Base-by-base conservation (phyloP, 2,329 filamentous ascomycete species). In the Myriosclerotinia curreyana region DNA sequence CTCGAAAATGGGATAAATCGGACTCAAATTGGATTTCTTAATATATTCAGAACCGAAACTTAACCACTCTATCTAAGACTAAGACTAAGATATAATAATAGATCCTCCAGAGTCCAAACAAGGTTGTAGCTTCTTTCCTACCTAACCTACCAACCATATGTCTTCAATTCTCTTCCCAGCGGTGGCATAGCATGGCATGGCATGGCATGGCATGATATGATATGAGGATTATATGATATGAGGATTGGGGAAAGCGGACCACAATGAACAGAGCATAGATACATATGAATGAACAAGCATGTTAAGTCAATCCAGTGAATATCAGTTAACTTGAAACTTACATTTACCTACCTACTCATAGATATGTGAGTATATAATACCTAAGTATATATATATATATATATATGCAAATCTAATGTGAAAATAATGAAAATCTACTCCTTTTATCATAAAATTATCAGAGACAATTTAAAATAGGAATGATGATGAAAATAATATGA, bases 381-480 rank as follows among this genome's bases (percentile, higher is more conserved):
- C n/a, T n/a, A n/a, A n/a, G n/a, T n/a, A n/a, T 40, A 25, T 7
- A 54, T 25, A 20, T 11, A 28, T 11, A 55, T 20, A 58, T 48
- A 17, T 12, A 48, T 48, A 12, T 48, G 42, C 42, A 58, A 25
- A 36, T 36, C 15, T 48, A 44, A 15, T 22, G 12, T 20, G n/a
- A 20, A 34, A 31, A 25, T 25, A 12, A 4, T 48, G 55, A 36
- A 31, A 11, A 25, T 36, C 15, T 2, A 58, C 55, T 58, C 55
- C 55, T 58, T 58, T 58, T 48, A 28, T 25, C 3, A 20, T 22
- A 1, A 20, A 17, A 7, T 6, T 31, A 56, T 36, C 49, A 56
- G 60, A 56, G 50, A 62, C 60, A 62, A 40, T 48, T 56, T 56
- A 62, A 56, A 56, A 56, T 62, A 55, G 52, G 60, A 62, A 62